Percentiles rank a stretch among this genome's conserved stretches.
phyloP scores from a whole-genome alignment of 352 stramenopile species.

The Pythium vanterpoolii region DNA sequence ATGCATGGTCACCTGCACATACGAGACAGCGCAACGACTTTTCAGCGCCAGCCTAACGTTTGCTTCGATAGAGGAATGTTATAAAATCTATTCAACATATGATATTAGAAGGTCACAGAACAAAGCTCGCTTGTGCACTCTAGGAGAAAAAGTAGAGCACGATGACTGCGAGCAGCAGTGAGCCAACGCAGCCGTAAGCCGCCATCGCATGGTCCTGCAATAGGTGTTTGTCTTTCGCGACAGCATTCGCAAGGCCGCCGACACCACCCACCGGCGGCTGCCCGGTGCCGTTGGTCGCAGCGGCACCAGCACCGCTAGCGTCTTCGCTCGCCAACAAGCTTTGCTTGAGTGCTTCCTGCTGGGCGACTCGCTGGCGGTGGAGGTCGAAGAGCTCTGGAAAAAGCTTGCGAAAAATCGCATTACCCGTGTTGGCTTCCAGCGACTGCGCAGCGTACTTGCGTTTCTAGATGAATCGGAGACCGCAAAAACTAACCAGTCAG shows the following conservation, averaged over 20 bases:
- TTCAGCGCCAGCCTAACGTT: neutral
- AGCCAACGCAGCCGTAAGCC: constrained; percentile 36
- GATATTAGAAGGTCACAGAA: neutral
- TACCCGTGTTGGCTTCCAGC: constrained; percentile 80
- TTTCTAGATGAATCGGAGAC: constrained; percentile 51
- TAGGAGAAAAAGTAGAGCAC: constrained; percentile 51
- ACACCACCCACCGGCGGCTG: neutral
- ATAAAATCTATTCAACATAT: constrained; percentile 24
- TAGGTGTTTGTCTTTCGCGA: constrained; percentile 20
- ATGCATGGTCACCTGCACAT: constrained; percentile 21
- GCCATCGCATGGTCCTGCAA: constrained; percentile 24
- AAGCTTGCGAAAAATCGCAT: constrained; percentile 78
- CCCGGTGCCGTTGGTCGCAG: neutral
- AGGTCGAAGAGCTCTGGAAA: constrained; percentile 89
- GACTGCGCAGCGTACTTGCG: constrained; percentile 77
- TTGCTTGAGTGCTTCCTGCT: constrained; percentile 43
- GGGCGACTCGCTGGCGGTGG: constrained; percentile 38
- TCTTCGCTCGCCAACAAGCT: constrained; percentile 16
- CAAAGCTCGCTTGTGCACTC: neutral
- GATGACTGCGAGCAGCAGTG: constrained; percentile 37
- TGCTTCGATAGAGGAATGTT: neutral
- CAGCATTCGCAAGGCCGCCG: constrained; percentile 9
- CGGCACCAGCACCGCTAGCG: neutral
- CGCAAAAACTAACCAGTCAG: too few relatives aligned
- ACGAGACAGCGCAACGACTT: neutral